phyloP scores from a whole-genome alignment of 2,329 filamentous ascomycete genomes.

The Talaromyces sp. region DNA sequence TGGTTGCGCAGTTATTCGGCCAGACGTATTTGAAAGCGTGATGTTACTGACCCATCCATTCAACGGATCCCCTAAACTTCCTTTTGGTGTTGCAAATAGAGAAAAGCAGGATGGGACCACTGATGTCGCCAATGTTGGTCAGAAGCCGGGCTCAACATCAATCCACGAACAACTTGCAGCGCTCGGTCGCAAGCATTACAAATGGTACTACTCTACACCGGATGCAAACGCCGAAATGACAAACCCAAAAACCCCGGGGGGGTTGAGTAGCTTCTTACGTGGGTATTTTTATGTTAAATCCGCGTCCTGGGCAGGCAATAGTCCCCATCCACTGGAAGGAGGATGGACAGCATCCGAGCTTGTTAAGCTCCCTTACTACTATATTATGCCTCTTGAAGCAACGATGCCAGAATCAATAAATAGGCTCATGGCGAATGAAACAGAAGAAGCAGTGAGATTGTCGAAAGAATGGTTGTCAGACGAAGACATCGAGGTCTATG shows the following conservation, averaged over 20 bases:
- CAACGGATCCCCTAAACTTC: conserved; percentile 47
- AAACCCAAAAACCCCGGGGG: conserved; percentile 30
- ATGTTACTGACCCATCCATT: conserved; percentile 63
- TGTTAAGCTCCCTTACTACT: conserved; percentile 60
- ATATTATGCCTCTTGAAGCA: conserved; percentile 56
- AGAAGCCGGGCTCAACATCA: conserved; percentile 10
- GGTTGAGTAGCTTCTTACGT: conserved; percentile 54
- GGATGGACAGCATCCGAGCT: conserved; percentile 55
- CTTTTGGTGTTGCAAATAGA: conserved; percentile 40
- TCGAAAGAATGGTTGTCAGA: conserved; percentile 50
- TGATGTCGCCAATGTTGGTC: neutral
- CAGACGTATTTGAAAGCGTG: conserved; percentile 59
- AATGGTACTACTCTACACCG: conserved; percentile 49
- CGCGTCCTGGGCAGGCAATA: conserved; percentile 53
- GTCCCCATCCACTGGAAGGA: conserved; percentile 46
- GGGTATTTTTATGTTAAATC: conserved; percentile 66
- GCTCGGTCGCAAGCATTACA: conserved; percentile 60
- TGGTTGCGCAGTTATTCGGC: conserved; percentile 55
- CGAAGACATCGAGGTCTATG: conserved; percentile 56
- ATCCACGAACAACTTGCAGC: conserved; percentile 53
- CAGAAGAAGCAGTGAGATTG: conserved; percentile 31
- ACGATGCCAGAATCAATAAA: conserved; percentile 57
- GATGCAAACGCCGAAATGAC: conserved; percentile 32
- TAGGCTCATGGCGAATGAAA: conserved; percentile 49
- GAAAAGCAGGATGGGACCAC: neutral